Conservation (phyloP, 495 filamentous ascomycete genomes). For the Xylaria grammica region DNA sequence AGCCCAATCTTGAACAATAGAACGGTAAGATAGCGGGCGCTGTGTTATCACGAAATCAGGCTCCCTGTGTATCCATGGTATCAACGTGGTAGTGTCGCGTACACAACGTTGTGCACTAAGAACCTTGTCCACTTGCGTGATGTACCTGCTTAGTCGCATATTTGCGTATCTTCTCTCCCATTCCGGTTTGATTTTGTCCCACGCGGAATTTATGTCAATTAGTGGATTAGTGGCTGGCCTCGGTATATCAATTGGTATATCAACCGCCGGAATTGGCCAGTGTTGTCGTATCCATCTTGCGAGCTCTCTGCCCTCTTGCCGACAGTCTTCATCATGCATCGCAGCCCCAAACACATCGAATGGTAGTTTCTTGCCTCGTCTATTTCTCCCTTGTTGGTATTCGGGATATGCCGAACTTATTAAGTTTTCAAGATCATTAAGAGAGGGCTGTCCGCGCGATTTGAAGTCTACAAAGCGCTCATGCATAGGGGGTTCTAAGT, state of each 20-base stretch:
- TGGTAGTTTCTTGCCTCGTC: neutral
- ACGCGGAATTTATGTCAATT: constrained; percentile 12
- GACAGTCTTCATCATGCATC: constrained; percentile 32
- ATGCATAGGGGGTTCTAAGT: constrained; percentile 32
- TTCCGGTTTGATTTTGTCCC: constrained; percentile 49
- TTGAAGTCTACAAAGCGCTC: constrained; percentile 39
- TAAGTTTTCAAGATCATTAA: constrained; percentile 35
- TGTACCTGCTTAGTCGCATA: constrained; percentile 46
- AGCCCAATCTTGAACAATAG: neutral
- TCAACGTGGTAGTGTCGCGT: neutral
- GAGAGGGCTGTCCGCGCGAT: constrained; percentile 30
- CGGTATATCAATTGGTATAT: constrained; percentile 16
- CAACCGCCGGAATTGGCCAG: constrained; percentile 41
- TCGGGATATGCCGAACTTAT: constrained; percentile 16
- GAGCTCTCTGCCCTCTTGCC: constrained; percentile 33
- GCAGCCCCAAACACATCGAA: constrained; percentile 22
- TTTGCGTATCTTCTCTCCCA: constrained; percentile 57
- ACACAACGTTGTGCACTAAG: constrained; percentile 26
- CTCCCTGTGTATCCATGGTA: neutral
- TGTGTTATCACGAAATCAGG: neutral
- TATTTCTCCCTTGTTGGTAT: constrained; percentile 3
- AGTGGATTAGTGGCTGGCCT: neutral
- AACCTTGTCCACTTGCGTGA: constrained; percentile 46
- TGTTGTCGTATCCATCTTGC: constrained; percentile 35
- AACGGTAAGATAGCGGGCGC: neutral